Base-by-base conservation (phyloP, 139 green algal species). In the Ettlia oleoabundans region DNA sequence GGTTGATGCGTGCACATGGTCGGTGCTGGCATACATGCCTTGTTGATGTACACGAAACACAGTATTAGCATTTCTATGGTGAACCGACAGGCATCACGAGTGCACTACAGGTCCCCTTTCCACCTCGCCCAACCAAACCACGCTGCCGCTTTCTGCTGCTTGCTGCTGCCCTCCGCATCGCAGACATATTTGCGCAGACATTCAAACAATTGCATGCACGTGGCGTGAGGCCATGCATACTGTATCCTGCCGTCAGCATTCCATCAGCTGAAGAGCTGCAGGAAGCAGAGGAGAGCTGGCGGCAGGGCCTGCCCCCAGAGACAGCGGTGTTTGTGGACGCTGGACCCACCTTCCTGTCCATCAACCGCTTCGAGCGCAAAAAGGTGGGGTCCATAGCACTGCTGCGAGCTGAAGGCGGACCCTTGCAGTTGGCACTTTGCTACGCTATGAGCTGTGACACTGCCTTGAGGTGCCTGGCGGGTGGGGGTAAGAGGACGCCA, bases 351-450 rank as follows among this genome's bases (percentile, higher is more conserved):
- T 96, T 99, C 80, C 88, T 99, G 63, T 99, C 96, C 65, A 96
- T 99, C 81, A 99, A 99, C 87, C 90, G 96, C 22, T 99, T 98
- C 87, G 96, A 99, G 91, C 89, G 96, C 42, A 99, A 99, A 82
- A 99, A 99, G 88, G 86, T 87, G 37, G 1, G 43, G 0, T 3
- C 21, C 13, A 10, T 58, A 15, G 47, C 13, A 10, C 47, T 15
- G 15, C 47, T 15, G 13, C 15, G 47, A 10, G 47, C 47, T 24
- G 47, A 10, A 24, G 47, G 13, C 13, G 47, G 13, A 10, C 13
- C 47, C 47, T 58, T 58, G 10, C 13, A 10, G 10, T 58, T 58
- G 47, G n/a, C n/a, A n/a, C n/a, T n/a, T n/a, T n/a, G n/a, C n/a
- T n/a, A n/a, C n/a, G n/a, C n/a, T n/a, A n/a, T n/a, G n/a, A n/a